Percentiles rank a stretch among this genome's conserved stretches.
Conservation (phyloP, 2,329 filamentous ascomycete genomes). For the Epichloe glyceriae region DNA sequence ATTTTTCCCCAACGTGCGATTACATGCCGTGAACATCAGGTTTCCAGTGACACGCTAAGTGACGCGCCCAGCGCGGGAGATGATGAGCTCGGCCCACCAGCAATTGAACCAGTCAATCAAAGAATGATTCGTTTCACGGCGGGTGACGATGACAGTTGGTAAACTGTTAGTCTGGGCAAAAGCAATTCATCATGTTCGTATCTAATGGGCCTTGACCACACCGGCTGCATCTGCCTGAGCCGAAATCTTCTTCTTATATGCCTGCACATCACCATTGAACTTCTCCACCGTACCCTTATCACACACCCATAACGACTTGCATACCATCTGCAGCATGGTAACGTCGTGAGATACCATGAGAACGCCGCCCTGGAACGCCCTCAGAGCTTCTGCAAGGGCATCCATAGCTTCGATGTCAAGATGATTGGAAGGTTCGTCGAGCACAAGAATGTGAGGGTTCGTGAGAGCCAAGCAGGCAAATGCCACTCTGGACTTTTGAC, state of each 20-base stretch:
- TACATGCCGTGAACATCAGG: too few species aligned
- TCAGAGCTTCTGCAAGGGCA: constrained; percentile 71
- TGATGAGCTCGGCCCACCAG: too few species aligned
- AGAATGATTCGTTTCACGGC: too few species aligned
- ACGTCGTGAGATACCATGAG: constrained; percentile 99
- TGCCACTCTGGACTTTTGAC: constrained; percentile 95
- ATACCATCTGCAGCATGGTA: constrained; percentile 95
- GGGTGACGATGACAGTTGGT: too few species aligned
- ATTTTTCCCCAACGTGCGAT: neutral
- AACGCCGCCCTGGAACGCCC: constrained; percentile 83
- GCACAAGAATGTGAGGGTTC: constrained; percentile 92
- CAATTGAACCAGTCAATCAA: too few species aligned
- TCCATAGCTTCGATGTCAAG: constrained; percentile 99
- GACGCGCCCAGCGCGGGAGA: too few species aligned
- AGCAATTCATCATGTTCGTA: neutral
- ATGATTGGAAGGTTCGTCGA: constrained; percentile 98
- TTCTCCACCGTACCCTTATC: constrained; percentile 90
- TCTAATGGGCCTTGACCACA: constrained; percentile 57
- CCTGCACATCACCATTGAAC: constrained; percentile 87
- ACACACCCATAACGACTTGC: constrained; percentile 90
- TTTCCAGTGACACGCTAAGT: too few species aligned
- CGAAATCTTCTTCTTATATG: constrained; percentile 93
- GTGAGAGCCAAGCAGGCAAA: constrained; percentile 91
- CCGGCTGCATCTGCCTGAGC: constrained; percentile 80
- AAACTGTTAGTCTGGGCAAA: too few species aligned